Percentiles rank a stretch among this genome's conserved stretches.
phyloP scores from a whole-genome alignment of 169 alveolate species.

The Cryptosporidium ryanae region DNA sequence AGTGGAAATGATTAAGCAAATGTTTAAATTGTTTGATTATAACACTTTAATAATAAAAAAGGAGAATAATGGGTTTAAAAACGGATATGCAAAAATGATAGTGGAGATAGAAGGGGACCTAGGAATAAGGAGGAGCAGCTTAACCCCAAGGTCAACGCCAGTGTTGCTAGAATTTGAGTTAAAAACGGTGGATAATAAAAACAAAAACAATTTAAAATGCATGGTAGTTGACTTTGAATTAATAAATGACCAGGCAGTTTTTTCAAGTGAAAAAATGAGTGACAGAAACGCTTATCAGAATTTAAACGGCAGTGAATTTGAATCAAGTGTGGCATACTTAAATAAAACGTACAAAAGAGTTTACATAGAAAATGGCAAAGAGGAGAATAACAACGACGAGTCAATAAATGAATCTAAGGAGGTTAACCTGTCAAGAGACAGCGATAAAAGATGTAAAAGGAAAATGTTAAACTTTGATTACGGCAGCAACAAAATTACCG shows the following conservation, averaged over 20 bases:
- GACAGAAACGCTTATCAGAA: too few species aligned
- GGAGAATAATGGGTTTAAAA: too few species aligned
- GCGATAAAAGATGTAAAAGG: neutral
- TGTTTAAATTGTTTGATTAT: neutral
- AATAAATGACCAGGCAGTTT: conserved; percentile 5
- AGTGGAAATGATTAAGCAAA: neutral
- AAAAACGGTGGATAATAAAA: neutral
- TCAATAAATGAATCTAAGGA: conserved; percentile 8
- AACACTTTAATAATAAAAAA: too few species aligned
- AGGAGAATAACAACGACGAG: neutral
- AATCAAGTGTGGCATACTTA: conserved; percentile 57
- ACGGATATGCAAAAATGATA: neutral
- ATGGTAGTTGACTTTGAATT: conserved; percentile 36
- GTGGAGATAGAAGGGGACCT: conserved; percentile 65
- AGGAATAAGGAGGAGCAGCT: conserved; percentile 21
- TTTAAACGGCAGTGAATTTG: neutral
- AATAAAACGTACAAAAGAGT: conserved; percentile 35
- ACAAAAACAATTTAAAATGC: neutral
- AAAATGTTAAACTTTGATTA: neutral
- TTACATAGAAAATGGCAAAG: conserved; percentile 8
- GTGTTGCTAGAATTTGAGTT: conserved; percentile 43
- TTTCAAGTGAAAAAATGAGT: too few species aligned
- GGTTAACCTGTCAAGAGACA: neutral
- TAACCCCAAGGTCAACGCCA: conserved; percentile 68
- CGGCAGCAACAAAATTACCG: neutral